Evolutionary conservation across 441 rosid genomes (phyloP).

Genomic region (Erodium chrysanthum): DNA sequence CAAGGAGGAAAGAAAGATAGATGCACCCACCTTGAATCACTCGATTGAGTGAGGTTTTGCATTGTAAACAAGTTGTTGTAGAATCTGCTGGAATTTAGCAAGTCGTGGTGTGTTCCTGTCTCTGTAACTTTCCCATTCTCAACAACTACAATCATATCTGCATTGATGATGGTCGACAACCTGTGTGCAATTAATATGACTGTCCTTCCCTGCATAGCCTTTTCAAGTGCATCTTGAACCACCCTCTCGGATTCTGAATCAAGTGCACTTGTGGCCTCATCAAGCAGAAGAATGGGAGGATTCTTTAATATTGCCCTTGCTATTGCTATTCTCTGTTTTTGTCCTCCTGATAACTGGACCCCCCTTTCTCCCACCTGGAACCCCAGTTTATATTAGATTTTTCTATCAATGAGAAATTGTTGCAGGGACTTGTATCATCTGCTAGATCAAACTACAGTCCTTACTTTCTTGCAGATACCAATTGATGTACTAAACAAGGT

Average conservation of each 20-base stretch:
- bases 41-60: constrained; percentile 34
- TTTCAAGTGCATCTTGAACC: constrained; percentile 55
- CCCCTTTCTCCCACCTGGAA: constrained; percentile 60
- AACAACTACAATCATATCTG: constrained; percentile 50
- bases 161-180: constrained; percentile 48
- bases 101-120: constrained; percentile 47
- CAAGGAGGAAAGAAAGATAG: neutral
- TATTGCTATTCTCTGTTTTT: too few relatives aligned
- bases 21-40: constrained; percentile 33
- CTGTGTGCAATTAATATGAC: constrained; percentile 56
- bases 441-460: neutral
- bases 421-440: neutral
- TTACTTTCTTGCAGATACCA: neutral
- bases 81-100: constrained; percentile 37
- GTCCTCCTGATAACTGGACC: constrained; percentile 56
- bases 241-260: constrained; percentile 55
- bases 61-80: constrained; percentile 35
- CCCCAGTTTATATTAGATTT: neutral
- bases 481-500: neutral
- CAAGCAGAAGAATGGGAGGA: too few relatives aligned
- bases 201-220: constrained; percentile 50
- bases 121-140: constrained; percentile 46
- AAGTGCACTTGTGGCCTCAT: constrained; percentile 10
- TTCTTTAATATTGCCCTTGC: too few relatives aligned
- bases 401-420: neutral